Evolutionary conservation across 2,329 filamentous ascomycete species (phyloP).

Genomic region (Calonectria honghensis): DNA sequence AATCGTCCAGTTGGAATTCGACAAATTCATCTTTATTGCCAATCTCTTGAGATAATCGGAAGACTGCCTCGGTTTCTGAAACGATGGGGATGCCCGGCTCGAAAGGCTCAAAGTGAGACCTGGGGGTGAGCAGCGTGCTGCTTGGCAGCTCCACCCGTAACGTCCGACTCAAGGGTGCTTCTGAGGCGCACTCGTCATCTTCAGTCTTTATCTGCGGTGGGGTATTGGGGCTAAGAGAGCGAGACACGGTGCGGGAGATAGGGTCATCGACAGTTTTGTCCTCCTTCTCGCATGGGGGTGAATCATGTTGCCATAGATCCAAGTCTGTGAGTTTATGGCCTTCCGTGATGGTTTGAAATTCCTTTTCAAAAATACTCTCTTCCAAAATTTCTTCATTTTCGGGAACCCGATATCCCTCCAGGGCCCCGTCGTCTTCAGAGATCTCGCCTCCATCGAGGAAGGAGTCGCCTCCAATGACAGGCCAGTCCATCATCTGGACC

Average conservation of each 20-base stretch:
- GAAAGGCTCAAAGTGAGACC: conserved; percentile 59
- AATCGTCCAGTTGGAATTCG: conserved; percentile 74
- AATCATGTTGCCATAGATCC: conserved; percentile 2
- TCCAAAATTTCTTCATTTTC: conserved; percentile 28
- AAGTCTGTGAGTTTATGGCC: conserved; percentile 5
- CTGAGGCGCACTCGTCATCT: conserved; percentile 9
- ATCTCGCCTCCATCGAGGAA: conserved; percentile 33
- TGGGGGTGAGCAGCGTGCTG: conserved; percentile 53
- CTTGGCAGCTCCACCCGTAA: conserved; percentile 56
- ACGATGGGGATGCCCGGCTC: conserved; percentile 51
- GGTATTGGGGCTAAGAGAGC: conserved; percentile 26
- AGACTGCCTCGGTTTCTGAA: conserved; percentile 50
- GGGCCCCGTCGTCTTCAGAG: background rate
- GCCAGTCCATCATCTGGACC: conserved; percentile 38
- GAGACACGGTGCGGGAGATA: conserved; percentile 35
- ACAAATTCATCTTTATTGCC: conserved; percentile 57
- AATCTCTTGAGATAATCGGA: conserved; percentile 34
- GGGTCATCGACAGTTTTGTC: conserved; percentile 13
- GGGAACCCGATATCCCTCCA: background rate
- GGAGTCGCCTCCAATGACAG: conserved; percentile 24
- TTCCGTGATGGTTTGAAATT: conserved; percentile 36
- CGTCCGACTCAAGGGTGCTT: conserved; percentile 15
- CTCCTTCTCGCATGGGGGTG: background rate
- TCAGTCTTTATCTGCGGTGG: conserved; percentile 20
- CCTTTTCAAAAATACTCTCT: conserved; percentile 32